A percentile compares a stretch with the other conserved stretches of the same genome.
Evolutionary conservation across 768 basidiomycete species (phyloP).

Genomic region (Trametes meyenii): DNA sequence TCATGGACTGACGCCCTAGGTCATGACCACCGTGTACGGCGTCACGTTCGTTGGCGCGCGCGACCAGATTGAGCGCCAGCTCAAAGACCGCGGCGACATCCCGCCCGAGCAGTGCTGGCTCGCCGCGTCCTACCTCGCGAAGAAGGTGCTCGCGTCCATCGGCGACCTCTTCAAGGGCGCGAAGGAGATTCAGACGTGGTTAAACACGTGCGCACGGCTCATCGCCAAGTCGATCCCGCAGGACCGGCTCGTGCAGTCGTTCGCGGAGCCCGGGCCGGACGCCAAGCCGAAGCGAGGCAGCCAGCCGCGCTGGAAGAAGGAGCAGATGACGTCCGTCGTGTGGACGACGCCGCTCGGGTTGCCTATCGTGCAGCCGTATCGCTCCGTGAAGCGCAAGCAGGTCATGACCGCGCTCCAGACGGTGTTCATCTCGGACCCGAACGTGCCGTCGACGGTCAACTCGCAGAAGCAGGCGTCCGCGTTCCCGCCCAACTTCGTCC

Average conservation of each 20-base stretch:
- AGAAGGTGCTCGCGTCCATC: constrained; percentile 79
- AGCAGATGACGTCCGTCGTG: constrained; percentile 93
- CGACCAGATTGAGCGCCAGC: constrained; percentile 90
- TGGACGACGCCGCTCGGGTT: constrained; percentile 97
- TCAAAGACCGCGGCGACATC: constrained; percentile 75
- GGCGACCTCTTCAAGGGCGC: constrained; percentile 95
- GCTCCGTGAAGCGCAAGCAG: constrained; percentile 81
- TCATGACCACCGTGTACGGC: constrained; percentile 99
- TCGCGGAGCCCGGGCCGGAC: constrained; percentile 28
- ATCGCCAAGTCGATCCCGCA: constrained; percentile 86
- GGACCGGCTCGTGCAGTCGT: constrained; percentile 57
- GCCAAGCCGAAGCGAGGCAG: constrained; percentile 15
- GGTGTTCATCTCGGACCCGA: constrained; percentile 89
- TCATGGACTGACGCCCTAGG: constrained; percentile 42
- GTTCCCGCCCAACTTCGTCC: constrained; percentile 99
- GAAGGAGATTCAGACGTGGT: constrained; percentile 88
- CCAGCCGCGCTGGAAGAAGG: constrained; percentile 60
- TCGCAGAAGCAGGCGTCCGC: constrained; percentile 88
- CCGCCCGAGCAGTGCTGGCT: constrained; percentile 72
- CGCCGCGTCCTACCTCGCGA: constrained; percentile 79
- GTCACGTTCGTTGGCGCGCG: constrained; percentile 95
- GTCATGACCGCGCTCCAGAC: constrained; percentile 83
- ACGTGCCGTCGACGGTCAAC: constrained; percentile 69
- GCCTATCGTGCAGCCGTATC: constrained; percentile 95
- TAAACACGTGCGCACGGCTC: constrained; percentile 78